These are phyloP conservation scores for Arachis monticola DNA, from an alignment of 331 rosid species.

Conservation along the genomic window DNA sequence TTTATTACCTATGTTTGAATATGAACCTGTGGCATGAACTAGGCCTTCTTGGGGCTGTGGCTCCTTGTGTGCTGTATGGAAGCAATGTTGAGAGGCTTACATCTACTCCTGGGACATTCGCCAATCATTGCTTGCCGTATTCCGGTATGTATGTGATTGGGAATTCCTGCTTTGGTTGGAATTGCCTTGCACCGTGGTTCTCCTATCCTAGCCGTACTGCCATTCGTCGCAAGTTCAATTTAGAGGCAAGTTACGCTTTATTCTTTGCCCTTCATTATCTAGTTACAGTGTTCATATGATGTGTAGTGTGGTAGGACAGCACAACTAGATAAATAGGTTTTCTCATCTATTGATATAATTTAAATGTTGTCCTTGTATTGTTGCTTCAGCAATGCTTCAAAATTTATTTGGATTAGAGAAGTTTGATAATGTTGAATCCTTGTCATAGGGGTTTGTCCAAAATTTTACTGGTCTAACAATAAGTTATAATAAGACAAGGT, in stretches of 20 bases:
- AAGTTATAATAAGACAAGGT: not conserved
- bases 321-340: slow-evolving; percentile 9
- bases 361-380: not conserved
- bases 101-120: slow-evolving; percentile 73
- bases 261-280: not conserved
- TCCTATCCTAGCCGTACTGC: slow-evolving; percentile 80
- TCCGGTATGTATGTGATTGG: slow-evolving; percentile 77
- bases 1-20: slow-evolving; percentile 9
- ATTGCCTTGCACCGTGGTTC: slow-evolving; percentile 84
- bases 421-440: not conserved
- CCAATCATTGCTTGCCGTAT: slow-evolving; percentile 76
- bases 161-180: slow-evolving; percentile 67
- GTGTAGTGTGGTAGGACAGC: not conserved
- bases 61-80: slow-evolving; percentile 97
- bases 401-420: slow-evolving; percentile 1
- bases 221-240: slow-evolving; percentile 82
- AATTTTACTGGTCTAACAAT: slow-evolving; percentile 17
- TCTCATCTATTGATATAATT: not conserved
- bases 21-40: slow-evolving; percentile 34
- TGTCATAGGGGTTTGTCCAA: not conserved
- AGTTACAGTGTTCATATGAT: not conserved
- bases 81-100: slow-evolving; percentile 88
- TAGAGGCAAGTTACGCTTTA: slow-evolving; percentile 72
- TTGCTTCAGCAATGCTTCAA: slow-evolving; percentile 10
- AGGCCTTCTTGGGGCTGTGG: slow-evolving; percentile 96